phyloP scores from a whole-genome alignment of 139 green algal species.

The Chlamydomonas eustigma region DNA sequence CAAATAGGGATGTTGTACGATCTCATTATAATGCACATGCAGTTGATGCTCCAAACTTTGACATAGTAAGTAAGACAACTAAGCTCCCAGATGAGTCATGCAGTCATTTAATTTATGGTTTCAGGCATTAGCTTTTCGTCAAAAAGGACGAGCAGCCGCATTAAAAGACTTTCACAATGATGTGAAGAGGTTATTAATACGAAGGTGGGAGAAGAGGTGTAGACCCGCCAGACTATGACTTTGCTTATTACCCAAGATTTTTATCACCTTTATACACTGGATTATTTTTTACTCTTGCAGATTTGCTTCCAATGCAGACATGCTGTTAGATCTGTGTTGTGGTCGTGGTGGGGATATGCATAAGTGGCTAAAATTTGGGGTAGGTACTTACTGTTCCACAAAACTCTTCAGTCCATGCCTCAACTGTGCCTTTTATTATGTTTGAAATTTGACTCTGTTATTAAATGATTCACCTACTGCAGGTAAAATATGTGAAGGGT shows the following conservation, averaged over 20 bases:
- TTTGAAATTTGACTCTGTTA: background rate
- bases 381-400: constrained; percentile 10
- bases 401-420: background rate
- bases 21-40: constrained; percentile 11
- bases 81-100: too few species aligned
- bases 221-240: background rate
- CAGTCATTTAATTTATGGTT: too few species aligned
- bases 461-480: constrained; percentile 13
- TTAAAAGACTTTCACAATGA: constrained; percentile 90
- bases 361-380: constrained; percentile 77
- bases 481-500: constrained; percentile 71
- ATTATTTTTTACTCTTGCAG: constrained; percentile 36
- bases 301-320: constrained; percentile 57
- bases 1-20: background rate
- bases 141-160: constrained; percentile 52
- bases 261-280: background rate
- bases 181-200: constrained; percentile 62
- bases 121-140: constrained; percentile 57
- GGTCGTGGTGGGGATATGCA: constrained; percentile 83
- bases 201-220: background rate
- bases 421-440: background rate
- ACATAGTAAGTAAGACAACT: background rate
- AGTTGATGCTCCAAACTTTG: background rate
- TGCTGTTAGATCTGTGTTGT: constrained; percentile 84
- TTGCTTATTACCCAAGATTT: background rate